Conservation (phyloP, 306 rosid species). For the Citrullus colocynthis region DNA sequence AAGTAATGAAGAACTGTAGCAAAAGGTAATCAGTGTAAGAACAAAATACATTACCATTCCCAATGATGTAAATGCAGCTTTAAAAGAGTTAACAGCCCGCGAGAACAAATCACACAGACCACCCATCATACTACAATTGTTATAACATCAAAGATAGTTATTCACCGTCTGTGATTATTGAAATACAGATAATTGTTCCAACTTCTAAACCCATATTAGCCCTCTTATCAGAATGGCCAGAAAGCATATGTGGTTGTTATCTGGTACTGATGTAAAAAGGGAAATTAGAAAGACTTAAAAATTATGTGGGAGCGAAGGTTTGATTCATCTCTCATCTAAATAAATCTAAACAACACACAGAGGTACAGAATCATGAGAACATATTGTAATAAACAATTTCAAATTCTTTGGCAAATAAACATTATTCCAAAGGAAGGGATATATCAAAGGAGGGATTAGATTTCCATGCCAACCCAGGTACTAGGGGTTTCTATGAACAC, state of each 20-base stretch:
- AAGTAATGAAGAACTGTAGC: constrained; percentile 80
- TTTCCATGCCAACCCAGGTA: neutral
- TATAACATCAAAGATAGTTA: too few species aligned
- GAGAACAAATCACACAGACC: neutral
- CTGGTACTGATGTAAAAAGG: neutral
- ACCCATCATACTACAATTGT: neutral
- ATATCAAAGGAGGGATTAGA: neutral
- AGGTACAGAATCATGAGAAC: neutral
- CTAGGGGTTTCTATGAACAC: neutral
- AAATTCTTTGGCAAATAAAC: neutral
- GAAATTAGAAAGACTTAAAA: neutral
- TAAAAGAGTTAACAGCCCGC: neutral
- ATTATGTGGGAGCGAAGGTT: neutral
- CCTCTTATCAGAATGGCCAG: neutral
- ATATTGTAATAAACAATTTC: neutral
- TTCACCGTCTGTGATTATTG: too few species aligned
- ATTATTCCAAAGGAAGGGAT: neutral
- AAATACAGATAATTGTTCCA: too few species aligned
- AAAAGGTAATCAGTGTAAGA: neutral
- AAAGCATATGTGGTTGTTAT: neutral
- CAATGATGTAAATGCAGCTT: neutral
- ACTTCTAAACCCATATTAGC: neutral
- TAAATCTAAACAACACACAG: neutral
- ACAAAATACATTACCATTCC: neutral
- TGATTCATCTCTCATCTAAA: neutral